phyloP scores from a whole-genome alignment of 2,329 filamentous ascomycete genomes.

The Colletotrichum aenigma region DNA sequence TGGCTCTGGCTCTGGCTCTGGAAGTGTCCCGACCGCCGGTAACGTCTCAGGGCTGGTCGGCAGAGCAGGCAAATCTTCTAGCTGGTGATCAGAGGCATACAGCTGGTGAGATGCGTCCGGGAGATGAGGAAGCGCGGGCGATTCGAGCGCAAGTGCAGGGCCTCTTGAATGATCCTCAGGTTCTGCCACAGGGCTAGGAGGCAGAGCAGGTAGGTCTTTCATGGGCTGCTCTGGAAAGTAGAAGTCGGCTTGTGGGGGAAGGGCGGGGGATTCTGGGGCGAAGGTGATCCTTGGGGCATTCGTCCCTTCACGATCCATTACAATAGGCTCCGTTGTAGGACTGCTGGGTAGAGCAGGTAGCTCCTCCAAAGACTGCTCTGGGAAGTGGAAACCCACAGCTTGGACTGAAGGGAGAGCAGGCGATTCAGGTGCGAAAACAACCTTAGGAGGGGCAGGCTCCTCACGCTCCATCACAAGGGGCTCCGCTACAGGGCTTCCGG shows the following conservation, averaged over 20 bases:
- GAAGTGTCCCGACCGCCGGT: slow-evolving; percentile 24
- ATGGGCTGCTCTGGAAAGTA: not conserved
- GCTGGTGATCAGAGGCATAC: not conserved
- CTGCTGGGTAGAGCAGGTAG: not conserved
- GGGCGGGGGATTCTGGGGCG: not conserved
- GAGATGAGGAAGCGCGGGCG: not conserved
- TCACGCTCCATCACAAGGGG: not conserved
- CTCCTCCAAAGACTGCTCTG: not conserved
- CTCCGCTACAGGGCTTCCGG: not conserved
- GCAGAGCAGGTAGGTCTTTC: not conserved
- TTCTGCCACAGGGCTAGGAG: not conserved
- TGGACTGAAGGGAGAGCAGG: not conserved
- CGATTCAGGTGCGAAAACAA: not conserved
- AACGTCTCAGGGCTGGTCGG: slow-evolving; percentile 12
- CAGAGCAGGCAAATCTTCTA: slow-evolving; percentile 17
- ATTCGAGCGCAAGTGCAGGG: not conserved
- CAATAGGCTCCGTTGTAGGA: not conserved
- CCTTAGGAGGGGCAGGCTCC: not conserved
- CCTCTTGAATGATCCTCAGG: not conserved
- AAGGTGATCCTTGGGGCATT: not conserved
- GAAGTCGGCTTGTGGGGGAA: not conserved
- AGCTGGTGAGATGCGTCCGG: not conserved
- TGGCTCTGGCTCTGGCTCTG: slow-evolving; percentile 41
- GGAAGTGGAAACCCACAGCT: not conserved
- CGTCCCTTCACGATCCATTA: not conserved